Base-by-base conservation (phyloP, 192 early-diverging fungal genomes). In the Backusella liffmaniae region DNA sequence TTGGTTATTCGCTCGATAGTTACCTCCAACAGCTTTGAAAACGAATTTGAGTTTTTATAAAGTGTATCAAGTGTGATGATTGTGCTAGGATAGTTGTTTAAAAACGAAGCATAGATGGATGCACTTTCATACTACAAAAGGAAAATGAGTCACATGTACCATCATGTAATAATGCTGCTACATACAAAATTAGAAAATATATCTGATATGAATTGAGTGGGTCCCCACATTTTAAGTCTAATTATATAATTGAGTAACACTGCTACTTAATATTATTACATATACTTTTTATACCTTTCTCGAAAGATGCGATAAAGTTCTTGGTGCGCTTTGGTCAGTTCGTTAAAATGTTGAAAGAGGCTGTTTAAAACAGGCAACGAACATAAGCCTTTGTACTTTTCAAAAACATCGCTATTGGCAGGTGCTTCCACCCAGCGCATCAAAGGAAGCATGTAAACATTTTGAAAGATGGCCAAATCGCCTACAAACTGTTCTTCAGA, bases 171-270 rank as follows among this genome's bases (percentile, higher is more conserved):
- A 29, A 23, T 62, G n/a, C 26, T 62, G 56, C 9, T 62, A 29
- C 34, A 44, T 41, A 73, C 72, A 51, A 73, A 62, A 59, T 35
- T 51, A 39, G 36, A 34, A 73, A 73, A 73, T 36, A 73, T 65
- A 62, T 73, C 72, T 7, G 72, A 59, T 29, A 73, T 26, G 36
- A 73, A 62, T 18, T 73, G 72, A 37, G 72, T 73, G 13, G 72
- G 72, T 26, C 72, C 72, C 72, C 72, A 73, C 30, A 73, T 73
- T 15, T 73, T 30, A 23, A 73, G 36, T 39, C 72, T 73, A 36
- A 56, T 73, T 59, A 1, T 23, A 7, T 51, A n/a, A 32, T 35
- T 34, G 7, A 59, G 23, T 56, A 36, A 32, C 5, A 5, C 12
- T 32, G 13, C 34, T n/a, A 30, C 23, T 42, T 44, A n/a, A 15